phyloP scores from a whole-genome alignment of 108 stramenopile species.

The Pseudonitzschia delicatissima region DNA sequence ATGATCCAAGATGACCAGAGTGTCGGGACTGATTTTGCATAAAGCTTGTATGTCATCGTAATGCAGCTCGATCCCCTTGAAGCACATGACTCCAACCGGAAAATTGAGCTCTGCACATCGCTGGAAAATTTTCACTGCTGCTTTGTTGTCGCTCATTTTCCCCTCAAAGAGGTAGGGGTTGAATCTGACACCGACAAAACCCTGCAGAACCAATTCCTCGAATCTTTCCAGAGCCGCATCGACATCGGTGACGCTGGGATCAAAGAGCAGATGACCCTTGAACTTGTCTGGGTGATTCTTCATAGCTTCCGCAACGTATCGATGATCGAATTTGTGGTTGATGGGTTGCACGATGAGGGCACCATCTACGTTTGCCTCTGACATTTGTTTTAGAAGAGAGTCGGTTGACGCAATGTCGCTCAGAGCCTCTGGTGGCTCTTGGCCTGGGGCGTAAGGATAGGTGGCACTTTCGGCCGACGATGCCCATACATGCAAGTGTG shows the following conservation, averaged over 20 bases:
- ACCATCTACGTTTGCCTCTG: constrained; percentile 70
- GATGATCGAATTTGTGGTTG: constrained; percentile 89
- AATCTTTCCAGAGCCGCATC: constrained; percentile 58
- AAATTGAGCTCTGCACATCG: constrained; percentile 74
- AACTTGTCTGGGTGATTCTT: constrained; percentile 63
- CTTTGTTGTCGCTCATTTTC: constrained; percentile 28
- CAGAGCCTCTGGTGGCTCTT: constrained; percentile 62
- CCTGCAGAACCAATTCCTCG: constrained; percentile 66
- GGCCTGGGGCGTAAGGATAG: constrained; percentile 59
- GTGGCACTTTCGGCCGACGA: constrained; percentile 39
- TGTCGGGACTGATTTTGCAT: constrained; percentile 58
- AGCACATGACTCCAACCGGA: constrained; percentile 89
- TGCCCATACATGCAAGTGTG: constrained; percentile 88
- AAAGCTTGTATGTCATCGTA: constrained; percentile 62
- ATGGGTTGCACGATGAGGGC: constrained; percentile 89
- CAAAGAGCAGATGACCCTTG: constrained; percentile 83
- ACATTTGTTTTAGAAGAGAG: constrained; percentile 63
- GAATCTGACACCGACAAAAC: constrained; percentile 84
- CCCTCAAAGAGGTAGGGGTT: constrained; percentile 85
- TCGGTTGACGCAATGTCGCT: constrained; percentile 48
- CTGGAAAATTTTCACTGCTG: constrained; percentile 55
- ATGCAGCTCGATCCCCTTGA: constrained; percentile 80
- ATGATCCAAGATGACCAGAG: constrained; percentile 77
- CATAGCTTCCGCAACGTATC: constrained; percentile 68
- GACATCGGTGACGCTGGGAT: constrained; percentile 55